Conservation (phyloP, 73 alveolate genomes). For the Urostyla sp. region DNA sequence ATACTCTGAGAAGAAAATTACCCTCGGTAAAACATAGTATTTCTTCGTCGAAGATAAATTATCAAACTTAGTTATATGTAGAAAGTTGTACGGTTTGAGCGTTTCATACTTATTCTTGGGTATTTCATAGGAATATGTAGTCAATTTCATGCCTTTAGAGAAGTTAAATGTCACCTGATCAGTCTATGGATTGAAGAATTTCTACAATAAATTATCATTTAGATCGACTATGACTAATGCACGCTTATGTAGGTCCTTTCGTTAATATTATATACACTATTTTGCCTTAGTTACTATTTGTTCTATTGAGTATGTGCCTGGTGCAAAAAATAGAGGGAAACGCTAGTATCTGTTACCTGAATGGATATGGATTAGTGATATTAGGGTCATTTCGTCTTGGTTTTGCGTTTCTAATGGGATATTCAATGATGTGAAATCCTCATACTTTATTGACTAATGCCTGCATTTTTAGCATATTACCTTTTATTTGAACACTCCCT, state of each 20-base stretch:
- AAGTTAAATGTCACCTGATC: not conserved
- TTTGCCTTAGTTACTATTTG: not conserved
- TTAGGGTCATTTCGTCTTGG: too few relatives aligned
- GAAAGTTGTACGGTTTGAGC: conserved; percentile 13
- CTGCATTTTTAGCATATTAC: conserved; percentile 12
- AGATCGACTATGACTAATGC: conserved; percentile 46
- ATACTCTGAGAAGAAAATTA: not conserved
- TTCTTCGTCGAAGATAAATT: not conserved
- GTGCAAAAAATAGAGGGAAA: conserved; percentile 31
- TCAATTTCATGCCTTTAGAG: conserved; percentile 7
- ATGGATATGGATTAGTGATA: too few relatives aligned
- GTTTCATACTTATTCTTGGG: not conserved
- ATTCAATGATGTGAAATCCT: not conserved
- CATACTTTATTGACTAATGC: not conserved
- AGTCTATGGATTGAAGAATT: not conserved
- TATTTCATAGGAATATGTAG: conserved; percentile 38
- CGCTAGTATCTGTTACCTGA: too few relatives aligned
- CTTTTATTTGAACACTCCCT: conserved; percentile 17
- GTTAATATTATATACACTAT: not conserved
- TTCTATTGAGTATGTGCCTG: not conserved
- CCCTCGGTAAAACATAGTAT: conserved; percentile 33
- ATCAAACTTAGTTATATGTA: conserved; percentile 19
- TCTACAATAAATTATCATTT: not conserved
- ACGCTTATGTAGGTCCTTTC: conserved; percentile 1
- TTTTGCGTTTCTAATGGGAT: conserved; percentile 24